A percentile compares a stretch with the other conserved stretches of the same genome.
These are phyloP conservation scores for Fusarium sambucinum DNA, from an alignment of 2,329 filamentous ascomycete genomes.

Conservation along the genomic window DNA sequence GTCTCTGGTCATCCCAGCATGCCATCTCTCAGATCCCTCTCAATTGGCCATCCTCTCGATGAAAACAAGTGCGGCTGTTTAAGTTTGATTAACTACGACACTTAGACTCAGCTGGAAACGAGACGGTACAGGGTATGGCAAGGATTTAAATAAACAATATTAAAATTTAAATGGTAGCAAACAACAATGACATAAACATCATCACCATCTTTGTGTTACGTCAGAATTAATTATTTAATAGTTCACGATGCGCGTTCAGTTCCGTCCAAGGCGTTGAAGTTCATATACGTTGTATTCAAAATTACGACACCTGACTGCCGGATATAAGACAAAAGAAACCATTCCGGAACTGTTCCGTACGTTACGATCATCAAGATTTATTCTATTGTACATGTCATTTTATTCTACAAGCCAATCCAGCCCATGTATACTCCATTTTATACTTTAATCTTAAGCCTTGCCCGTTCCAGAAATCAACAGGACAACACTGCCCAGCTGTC, in stretches of 20 bases:
- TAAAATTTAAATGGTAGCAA: background rate
- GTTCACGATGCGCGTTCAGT: background rate
- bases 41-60: constrained; percentile 1
- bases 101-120: background rate
- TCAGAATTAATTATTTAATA: too few species aligned
- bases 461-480: constrained; percentile 77
- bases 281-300: too few species aligned
- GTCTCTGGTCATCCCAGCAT: constrained; percentile 1
- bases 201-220: background rate
- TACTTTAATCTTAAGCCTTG: constrained; percentile 33
- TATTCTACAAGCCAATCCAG: constrained; percentile 32
- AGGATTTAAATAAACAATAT: background rate
- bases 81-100: constrained; percentile 8
- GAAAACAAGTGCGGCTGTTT: background rate
- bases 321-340: background rate
- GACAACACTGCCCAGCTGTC: constrained; percentile 89
- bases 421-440: background rate
- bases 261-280: background rate
- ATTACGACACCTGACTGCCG: too few species aligned
- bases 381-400: constrained; percentile 36
- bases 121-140: constrained; percentile 16
- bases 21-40: background rate
- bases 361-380: background rate
- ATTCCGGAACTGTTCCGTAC: background rate
- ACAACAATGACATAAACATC: too few species aligned